phyloP scores from a whole-genome alignment of 2,329 filamentous ascomycete species.

The Penicillium sp. region DNA sequence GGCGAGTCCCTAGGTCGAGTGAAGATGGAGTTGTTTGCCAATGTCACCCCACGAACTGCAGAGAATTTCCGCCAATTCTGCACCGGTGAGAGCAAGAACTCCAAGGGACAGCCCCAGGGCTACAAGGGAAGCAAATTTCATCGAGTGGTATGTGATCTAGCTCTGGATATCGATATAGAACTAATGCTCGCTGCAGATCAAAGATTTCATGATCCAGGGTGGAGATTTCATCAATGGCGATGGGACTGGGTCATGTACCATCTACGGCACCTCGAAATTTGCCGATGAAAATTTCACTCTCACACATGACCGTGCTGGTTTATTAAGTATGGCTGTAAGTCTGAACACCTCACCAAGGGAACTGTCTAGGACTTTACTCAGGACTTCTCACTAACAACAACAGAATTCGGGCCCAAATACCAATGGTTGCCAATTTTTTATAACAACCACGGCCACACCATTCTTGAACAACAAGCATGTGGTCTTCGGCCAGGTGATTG shows the following conservation, averaged over 20 bases:
- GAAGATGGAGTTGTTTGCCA: conserved; percentile 85
- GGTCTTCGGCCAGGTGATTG: conserved; percentile 86
- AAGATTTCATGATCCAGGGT: conserved; percentile 96
- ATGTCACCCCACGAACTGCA: conserved; percentile 80
- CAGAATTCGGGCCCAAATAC: conserved; percentile 89
- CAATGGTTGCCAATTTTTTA: conserved; percentile 97
- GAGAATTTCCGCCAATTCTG: conserved; percentile 98
- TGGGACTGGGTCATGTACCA: conserved; percentile 82
- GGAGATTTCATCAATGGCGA: conserved; percentile 94
- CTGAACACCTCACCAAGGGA: neutral
- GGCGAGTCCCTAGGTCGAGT: conserved; percentile 84
- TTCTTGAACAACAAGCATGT: conserved; percentile 93
- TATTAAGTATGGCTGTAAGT: conserved; percentile 90
- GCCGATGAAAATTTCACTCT: conserved; percentile 85
- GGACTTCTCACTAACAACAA: neutral
- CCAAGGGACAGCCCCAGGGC: conserved; percentile 75
- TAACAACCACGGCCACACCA: conserved; percentile 82
- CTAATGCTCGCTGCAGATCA: conserved; percentile 61
- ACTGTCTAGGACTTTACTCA: neutral
- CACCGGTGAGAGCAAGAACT: conserved; percentile 85
- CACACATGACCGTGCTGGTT: conserved; percentile 74
- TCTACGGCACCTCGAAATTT: conserved; percentile 83
- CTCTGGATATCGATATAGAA: neutral
- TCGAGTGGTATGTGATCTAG: conserved; percentile 67
- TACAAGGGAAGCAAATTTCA: conserved; percentile 97